Conservation (phyloP, 2,329 filamentous ascomycete species). For the Penicillium polonicum region DNA sequence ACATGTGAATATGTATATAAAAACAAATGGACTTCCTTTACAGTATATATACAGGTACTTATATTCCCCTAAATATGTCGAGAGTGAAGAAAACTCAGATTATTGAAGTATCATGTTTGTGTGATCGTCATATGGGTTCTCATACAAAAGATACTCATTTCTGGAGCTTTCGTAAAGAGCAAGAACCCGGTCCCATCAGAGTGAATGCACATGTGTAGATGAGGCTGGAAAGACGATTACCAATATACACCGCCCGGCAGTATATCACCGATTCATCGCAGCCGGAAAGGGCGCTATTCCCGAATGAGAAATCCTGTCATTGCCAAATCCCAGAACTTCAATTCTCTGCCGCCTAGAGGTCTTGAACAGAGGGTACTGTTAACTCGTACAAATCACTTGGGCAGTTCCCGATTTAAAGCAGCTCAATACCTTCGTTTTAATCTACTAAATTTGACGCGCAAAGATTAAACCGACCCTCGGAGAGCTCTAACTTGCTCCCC, state of each 20-base stretch:
- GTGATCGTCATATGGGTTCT: fast-evolving
- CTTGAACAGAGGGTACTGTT: conserved; percentile 11
- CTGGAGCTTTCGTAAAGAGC: no score
- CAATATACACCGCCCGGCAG: conserved; percentile 5
- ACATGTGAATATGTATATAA: no score
- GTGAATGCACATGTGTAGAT: neutral
- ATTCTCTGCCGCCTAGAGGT: conserved; percentile 20
- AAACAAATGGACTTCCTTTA: neutral
- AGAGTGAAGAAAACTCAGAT: neutral
- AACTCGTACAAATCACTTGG: neutral
- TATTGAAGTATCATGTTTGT: neutral
- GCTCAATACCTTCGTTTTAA: neutral
- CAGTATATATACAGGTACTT: neutral
- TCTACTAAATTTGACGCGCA: neutral
- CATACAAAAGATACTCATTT: no score
- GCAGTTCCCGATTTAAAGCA: neutral
- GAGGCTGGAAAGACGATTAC: neutral
- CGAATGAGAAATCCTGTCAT: conserved; percentile 13
- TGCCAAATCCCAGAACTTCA: conserved; percentile 19
- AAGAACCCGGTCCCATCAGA: no score
- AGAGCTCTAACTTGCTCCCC: conserved; percentile 15
- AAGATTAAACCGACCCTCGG: conserved; percentile 1
- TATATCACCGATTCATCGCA: conserved; percentile 11
- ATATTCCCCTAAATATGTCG: neutral
- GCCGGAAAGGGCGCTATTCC: conserved; percentile 19